phyloP scores from a whole-genome alignment of 1,284 basidiomycete genomes.

The Cryptococcus sp. region DNA sequence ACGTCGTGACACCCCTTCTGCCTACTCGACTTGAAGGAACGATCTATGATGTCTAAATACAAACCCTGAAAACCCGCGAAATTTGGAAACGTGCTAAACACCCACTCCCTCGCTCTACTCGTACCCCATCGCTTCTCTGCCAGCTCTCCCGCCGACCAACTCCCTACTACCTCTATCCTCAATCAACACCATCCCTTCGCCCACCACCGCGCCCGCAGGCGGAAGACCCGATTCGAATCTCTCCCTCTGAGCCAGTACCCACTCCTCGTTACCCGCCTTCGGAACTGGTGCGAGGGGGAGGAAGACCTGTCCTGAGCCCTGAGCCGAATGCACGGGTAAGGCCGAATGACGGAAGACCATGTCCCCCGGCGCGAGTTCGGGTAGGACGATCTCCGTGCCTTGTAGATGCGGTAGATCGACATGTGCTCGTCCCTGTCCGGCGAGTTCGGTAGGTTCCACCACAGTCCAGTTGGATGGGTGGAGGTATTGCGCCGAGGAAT shows the following conservation, averaged over 20 bases:
- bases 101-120: not conserved
- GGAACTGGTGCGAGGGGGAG: slow-evolving; percentile 35
- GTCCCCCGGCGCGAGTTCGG: slow-evolving; percentile 41
- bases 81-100: no score
- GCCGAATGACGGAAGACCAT: slow-evolving; percentile 40
- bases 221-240: slow-evolving; percentile 45
- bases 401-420: slow-evolving; percentile 31
- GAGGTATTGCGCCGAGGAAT: slow-evolving; percentile 37
- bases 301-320: slow-evolving; percentile 26
- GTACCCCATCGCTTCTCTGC: slow-evolving; percentile 39
- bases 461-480: slow-evolving; percentile 39
- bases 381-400: slow-evolving; percentile 22
- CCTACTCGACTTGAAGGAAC: no score
- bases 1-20: no score
- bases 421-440: not conserved
- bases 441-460: not conserved
- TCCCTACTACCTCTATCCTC: slow-evolving; percentile 28
- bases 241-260: slow-evolving; percentile 31
- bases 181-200: slow-evolving; percentile 25
- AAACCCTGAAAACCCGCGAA: no score
- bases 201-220: slow-evolving; percentile 14
- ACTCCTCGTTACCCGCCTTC: slow-evolving; percentile 23
- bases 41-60: no score
- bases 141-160: slow-evolving; percentile 26
- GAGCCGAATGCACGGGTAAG: slow-evolving; percentile 20